phyloP scores from a whole-genome alignment of 768 basidiomycete genomes.

The Trametes punicea region DNA sequence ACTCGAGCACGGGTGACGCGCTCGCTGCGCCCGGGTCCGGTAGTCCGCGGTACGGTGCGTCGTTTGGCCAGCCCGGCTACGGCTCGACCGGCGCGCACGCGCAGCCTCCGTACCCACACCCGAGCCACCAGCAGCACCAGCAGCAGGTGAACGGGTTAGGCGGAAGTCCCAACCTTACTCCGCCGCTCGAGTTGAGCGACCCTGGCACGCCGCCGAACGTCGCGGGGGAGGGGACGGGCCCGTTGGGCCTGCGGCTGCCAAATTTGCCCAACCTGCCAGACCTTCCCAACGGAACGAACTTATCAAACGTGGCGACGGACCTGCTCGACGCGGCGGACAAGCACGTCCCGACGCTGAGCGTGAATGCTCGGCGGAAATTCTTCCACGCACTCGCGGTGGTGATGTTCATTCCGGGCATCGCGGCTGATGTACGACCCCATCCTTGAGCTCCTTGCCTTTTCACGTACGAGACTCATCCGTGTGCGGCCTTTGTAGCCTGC shows the following conservation, averaged over 20 bases:
- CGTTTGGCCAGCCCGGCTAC: slow-evolving; percentile 2
- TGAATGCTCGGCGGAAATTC: slow-evolving; percentile 93
- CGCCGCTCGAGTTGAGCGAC: slow-evolving; percentile 31
- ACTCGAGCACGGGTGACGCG: not conserved
- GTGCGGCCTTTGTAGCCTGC: slow-evolving; percentile 64
- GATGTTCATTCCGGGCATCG: slow-evolving; percentile 96
- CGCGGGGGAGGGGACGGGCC: slow-evolving; percentile 22
- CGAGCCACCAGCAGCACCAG: not conserved
- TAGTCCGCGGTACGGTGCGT: slow-evolving; percentile 15
- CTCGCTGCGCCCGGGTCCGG: not conserved
- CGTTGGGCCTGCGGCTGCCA: slow-evolving; percentile 33
- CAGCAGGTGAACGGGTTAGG: not conserved
- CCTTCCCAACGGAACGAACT: slow-evolving; percentile 42
- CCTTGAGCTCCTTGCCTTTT: not conserved
- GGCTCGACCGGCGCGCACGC: slow-evolving; percentile 1
- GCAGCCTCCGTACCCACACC: not conserved
- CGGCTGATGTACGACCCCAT: slow-evolving; percentile 63
- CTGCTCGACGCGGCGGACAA: slow-evolving; percentile 86
- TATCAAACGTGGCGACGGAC: slow-evolving; percentile 57
- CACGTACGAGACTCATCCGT: not conserved
- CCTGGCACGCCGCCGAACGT: slow-evolving; percentile 17
- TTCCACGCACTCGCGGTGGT: slow-evolving; percentile 95
- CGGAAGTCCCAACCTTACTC: slow-evolving; percentile 9
- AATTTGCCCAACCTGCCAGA: slow-evolving; percentile 48
- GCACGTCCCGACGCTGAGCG: slow-evolving; percentile 80